Evolutionary conservation across 2,329 filamentous ascomycete species (phyloP).

Genomic region (Paraphaeosphaeria minitans): DNA sequence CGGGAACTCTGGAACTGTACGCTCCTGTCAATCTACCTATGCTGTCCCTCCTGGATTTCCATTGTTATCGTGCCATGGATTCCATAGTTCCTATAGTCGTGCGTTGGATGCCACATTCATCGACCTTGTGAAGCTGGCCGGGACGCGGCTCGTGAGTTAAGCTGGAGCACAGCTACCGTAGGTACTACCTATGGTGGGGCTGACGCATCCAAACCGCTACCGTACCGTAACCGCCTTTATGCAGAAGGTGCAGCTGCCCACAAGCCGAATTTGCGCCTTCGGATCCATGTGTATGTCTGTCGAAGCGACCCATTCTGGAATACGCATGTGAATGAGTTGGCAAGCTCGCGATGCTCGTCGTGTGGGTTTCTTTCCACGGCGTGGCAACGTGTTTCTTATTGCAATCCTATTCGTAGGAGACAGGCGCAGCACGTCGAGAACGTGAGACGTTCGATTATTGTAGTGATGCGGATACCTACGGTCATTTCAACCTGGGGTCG

Average conservation of each 20-base stretch:
- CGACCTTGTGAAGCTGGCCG: no score
- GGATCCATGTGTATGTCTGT: no score
- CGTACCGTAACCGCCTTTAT: no score
- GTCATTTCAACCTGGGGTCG: slow-evolving; percentile 16
- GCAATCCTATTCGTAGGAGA: not conserved
- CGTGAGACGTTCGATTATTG: not conserved
- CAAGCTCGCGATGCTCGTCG: not conserved
- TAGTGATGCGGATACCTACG: not conserved
- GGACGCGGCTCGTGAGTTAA: no score
- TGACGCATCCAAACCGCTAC: no score
- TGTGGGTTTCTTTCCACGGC: not conserved
- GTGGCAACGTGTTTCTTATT: not conserved
- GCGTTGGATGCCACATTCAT: not conserved
- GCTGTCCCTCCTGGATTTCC: not conserved
- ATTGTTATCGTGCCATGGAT: not conserved
- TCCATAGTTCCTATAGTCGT: not conserved
- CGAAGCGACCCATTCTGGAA: no score
- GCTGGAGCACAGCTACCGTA: no score
- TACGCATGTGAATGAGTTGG: not conserved
- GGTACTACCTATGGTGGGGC: no score
- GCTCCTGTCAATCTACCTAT: not conserved
- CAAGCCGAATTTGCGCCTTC: no score
- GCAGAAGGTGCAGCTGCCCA: no score
- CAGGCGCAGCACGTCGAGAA: not conserved
- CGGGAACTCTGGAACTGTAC: not conserved